phyloP scores from a whole-genome alignment of 768 basidiomycete genomes.

The Macrolepiota fuliginosa region DNA sequence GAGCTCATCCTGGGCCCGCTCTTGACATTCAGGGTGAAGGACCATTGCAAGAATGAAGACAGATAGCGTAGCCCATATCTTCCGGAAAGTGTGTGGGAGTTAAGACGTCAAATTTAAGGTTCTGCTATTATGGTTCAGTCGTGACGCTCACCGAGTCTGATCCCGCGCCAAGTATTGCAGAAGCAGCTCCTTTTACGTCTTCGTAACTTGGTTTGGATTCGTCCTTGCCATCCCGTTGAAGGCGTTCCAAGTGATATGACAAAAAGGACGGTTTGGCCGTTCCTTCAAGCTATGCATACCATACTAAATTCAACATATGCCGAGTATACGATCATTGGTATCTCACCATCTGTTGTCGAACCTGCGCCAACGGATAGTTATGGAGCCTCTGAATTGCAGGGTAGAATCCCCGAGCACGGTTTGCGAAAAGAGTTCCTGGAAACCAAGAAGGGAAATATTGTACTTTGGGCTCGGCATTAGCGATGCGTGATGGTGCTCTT shows the following conservation, averaged over 20 bases:
- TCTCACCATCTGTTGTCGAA: slow-evolving; percentile 15
- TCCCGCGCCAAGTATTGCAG: slow-evolving; percentile 69
- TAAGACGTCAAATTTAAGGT: not conserved
- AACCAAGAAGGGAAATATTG: slow-evolving; percentile 25
- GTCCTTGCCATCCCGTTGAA: not conserved
- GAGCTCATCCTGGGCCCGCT: slow-evolving; percentile 61
- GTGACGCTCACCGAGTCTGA: slow-evolving; percentile 51
- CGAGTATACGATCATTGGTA: not conserved
- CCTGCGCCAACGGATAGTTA: slow-evolving; percentile 18
- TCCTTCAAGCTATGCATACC: not conserved
- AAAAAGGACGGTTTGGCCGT: not conserved
- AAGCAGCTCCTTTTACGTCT: slow-evolving; percentile 70
- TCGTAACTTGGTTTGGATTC: not conserved
- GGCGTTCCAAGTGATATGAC: not conserved
- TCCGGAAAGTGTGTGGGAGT: not conserved
- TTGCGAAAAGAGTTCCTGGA: slow-evolving; percentile 20
- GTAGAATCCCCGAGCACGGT: slow-evolving; percentile 13
- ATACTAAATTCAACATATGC: not conserved
- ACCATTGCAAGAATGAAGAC: slow-evolving; percentile 72
- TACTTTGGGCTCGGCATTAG: slow-evolving; percentile 6
- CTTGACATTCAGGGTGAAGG: slow-evolving; percentile 52
- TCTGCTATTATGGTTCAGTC: too few relatives aligned
- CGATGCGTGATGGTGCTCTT: too few relatives aligned
- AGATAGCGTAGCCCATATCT: slow-evolving; percentile 54
- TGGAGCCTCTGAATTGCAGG: slow-evolving; percentile 11